Evolutionary conservation across 2,329 filamentous ascomycete genomes (phyloP), one percentile per base, ranked within the genome.

Genomic region (Simplicillium aogashimaense): DNA sequence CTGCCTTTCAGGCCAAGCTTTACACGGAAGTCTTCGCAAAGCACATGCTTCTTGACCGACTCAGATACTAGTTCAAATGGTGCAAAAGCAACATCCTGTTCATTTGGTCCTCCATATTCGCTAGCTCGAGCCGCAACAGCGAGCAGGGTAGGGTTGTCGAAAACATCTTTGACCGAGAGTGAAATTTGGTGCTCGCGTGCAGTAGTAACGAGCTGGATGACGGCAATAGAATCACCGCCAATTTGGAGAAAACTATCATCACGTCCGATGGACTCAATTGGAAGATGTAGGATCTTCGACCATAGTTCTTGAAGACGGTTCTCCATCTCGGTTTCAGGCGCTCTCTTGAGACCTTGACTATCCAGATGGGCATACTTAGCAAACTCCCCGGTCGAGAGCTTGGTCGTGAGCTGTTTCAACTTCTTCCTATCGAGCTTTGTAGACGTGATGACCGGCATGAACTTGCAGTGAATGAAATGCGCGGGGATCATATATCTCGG

Each of bases 161-260:
- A 74, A 35, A 74, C 65, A 13, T 69, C 60, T 1, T 67, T 64
- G 2, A 75, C 72, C 1, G 61, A 69, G 14, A 76, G 45, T 5
- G 58, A 51, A 20, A 72, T 48, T 1, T 61, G 63, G 28, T 63
- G 59, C 11, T 58, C 55, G 35, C 70, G 57, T 8, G 68, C 62
- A 35, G 65, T 63, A 8, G 70, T 64, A 1, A 75, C 72, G 1
- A 76, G 52, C 47, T 67, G 70, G 67, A 76, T 77, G 1, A 69
- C 70, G 2, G 63, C 53, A 11, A 75, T 65, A 0, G 71, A 74
- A 52, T 74, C 70, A 14, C 72, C 72, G 1, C 72, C 71, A 0
- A 73, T 60, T 2, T 62, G 63, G 59, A 75, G 73, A 53, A 76
- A 75, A 53, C 69, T 70, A 45, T 73, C 66, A 11, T 71, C 63